phyloP scores from a whole-genome alignment of 331 rosid genomes.

The Saraca asoca region DNA sequence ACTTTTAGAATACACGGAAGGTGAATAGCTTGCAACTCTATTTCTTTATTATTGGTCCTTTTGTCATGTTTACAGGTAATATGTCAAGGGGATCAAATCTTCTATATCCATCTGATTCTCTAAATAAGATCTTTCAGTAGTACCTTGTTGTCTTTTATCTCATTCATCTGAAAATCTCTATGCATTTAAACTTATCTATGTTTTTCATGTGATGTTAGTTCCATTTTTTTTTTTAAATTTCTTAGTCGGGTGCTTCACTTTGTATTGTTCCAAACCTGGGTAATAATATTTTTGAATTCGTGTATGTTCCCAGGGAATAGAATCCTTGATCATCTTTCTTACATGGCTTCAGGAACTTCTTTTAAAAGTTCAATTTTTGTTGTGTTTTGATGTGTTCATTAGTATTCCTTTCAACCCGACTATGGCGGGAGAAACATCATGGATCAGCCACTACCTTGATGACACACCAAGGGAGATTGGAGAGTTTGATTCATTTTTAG shows the following conservation, averaged over 20 bases:
- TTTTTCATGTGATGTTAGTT: background rate
- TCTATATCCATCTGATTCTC: no score
- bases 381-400: background rate
- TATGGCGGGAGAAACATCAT: slow-evolving; percentile 71
- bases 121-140: no score
- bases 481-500: slow-evolving; percentile 53
- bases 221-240: background rate
- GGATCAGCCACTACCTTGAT: slow-evolving; percentile 63
- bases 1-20: slow-evolving; percentile 8
- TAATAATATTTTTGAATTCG: slow-evolving; percentile 7
- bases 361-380: slow-evolving; percentile 2
- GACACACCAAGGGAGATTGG: slow-evolving; percentile 45
- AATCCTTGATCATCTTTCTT: background rate
- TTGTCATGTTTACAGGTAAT: no score
- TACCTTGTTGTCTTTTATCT: background rate
- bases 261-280: background rate
- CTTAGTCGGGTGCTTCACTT: slow-evolving; percentile 16
- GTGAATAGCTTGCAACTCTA: slow-evolving; percentile 1
- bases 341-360: slow-evolving; percentile 13
- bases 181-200: background rate
- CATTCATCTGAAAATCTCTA: background rate
- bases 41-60: slow-evolving; percentile 9
- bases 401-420: slow-evolving; percentile 25
- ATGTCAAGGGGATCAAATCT: no score
- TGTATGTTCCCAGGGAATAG: slow-evolving; percentile 18